Evolutionary conservation across 768 basidiomycete genomes (phyloP), one percentile per base, ranked within the genome.

Genomic region (Boletus huronensis): DNA sequence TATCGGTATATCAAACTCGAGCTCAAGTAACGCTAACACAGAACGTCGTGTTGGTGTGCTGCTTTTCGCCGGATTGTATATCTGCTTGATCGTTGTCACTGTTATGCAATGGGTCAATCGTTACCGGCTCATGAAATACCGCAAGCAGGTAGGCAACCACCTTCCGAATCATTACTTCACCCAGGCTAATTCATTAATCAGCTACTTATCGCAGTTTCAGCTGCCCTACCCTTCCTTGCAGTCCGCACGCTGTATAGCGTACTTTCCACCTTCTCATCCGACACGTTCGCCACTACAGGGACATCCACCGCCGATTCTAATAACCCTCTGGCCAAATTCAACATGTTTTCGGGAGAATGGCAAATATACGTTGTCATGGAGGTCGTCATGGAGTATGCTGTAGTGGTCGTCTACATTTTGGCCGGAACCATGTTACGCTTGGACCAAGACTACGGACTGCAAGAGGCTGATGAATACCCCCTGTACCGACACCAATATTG

Each of bases 211-310:
- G 84, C 82, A 26, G 69, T 86, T 42, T 72, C 81, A 21, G 26
- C 70, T 44, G 83, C 82, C 9, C 70, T 88, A 14, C 84, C 84
- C 5, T 81, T 86, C 69, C 72, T 88, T 31, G 80, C 78, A 17
- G 78, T 81, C 32, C 69, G 69, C 11, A 52, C 64, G 14, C 23
- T 70, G 4, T 88, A 87, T 62, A 74, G 78, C 41, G 69, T 88
- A 34, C 74, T 88, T 39, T 75, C 79, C 26, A 79, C 79, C 6
- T 87, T 79, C 72, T 83, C 84, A 40, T 68, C 70, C 19, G 51
- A 46, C 21, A 72, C 84, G 16, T 73, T 76, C 13, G 62, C 75
- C 44, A 74, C 3, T 17, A 52, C 77, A 46, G 52, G 46, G 17
- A 11, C 58, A 29, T 34, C 58, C 23, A 53, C 55, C 19, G 72